Conservation (phyloP, 1,139 yeast species). For the Yarrowia galli region DNA sequence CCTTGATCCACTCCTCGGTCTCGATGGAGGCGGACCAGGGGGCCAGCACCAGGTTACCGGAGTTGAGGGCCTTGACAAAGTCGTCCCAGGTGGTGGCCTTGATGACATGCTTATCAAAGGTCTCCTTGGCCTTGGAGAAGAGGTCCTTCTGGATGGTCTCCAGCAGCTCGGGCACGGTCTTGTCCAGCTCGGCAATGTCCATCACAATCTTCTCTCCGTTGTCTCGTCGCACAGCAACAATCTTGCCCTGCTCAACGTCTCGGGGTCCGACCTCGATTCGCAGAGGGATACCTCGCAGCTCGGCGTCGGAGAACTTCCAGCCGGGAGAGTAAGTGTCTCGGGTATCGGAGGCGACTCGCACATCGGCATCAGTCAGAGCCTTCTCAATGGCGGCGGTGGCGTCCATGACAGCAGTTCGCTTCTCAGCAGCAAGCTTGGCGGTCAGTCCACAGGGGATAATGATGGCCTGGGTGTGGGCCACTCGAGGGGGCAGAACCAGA, state of each 20-base stretch:
- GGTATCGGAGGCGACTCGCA: constrained; percentile 85
- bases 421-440: constrained; percentile 79
- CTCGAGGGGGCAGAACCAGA: constrained; percentile 96
- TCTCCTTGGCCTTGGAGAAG: constrained; percentile 78
- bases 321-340: constrained; percentile 97
- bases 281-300: constrained; percentile 92
- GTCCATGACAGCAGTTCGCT: constrained; percentile 69
- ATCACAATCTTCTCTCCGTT: constrained; percentile 76
- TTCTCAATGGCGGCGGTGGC: constrained; percentile 64
- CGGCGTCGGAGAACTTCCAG: constrained; percentile 98
- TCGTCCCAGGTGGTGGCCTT: constrained; percentile 85
- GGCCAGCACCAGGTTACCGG: constrained; percentile 85
- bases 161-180: constrained; percentile 74
- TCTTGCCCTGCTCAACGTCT: constrained; percentile 81
- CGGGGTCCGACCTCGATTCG: constrained; percentile 96
- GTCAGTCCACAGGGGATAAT: constrained; percentile 96
- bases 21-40: constrained; percentile 98
- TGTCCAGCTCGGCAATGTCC: constrained; percentile 67
- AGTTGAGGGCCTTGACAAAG: constrained; percentile 90
- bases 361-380: constrained; percentile 52
- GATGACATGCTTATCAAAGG: constrained; percentile 83
- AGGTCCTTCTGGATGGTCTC: constrained; percentile 81
- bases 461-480: constrained; percentile 89
- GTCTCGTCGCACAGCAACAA: constrained; percentile 92
- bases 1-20: constrained; percentile 98